Percentiles rank a stretch among this genome's conserved stretches.
phyloP scores from a whole-genome alignment of 306 rosid genomes.

The Boehmeria nivea region DNA sequence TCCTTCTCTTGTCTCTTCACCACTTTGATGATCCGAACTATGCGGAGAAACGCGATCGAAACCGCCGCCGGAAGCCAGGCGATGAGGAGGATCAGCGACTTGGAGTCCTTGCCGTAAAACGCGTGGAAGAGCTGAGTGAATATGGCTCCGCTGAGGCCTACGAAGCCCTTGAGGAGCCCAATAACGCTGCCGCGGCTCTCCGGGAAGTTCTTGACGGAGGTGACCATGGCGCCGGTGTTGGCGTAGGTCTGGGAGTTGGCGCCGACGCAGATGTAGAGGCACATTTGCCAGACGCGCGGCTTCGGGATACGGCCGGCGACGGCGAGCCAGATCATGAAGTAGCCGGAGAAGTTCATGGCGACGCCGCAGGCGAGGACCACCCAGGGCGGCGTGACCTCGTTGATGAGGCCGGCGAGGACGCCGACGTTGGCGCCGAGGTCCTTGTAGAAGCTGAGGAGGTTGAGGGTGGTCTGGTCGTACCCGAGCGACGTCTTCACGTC shows the following conservation, averaged over 20 bases:
- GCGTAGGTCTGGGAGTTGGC: conserved; percentile 65
- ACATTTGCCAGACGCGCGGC: conserved; percentile 69
- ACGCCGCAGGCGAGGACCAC: conserved; percentile 51
- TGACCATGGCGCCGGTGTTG: conserved; percentile 55
- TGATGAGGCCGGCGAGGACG: conserved; percentile 49
- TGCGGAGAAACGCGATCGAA: conserved; percentile 13
- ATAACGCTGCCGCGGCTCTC: conserved; percentile 57
- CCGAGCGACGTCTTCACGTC: conserved; percentile 49
- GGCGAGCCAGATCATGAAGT: conserved; percentile 76
- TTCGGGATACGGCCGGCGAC: conserved; percentile 34
- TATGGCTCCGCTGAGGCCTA: conserved; percentile 44
- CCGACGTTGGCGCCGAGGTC: conserved; percentile 67
- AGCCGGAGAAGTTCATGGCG: conserved; percentile 61
- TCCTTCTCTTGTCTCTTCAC: conserved; percentile 19
- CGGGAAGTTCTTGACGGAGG: conserved; percentile 59
- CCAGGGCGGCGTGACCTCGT: conserved; percentile 61
- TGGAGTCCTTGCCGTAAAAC: conserved; percentile 22
- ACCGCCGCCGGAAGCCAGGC: conserved; percentile 33
- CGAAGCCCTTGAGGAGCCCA: conserved; percentile 66
- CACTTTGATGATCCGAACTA: conserved; percentile 18
- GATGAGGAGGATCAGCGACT: conserved; percentile 25
- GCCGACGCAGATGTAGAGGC: conserved; percentile 61
- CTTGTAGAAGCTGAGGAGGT: conserved; percentile 72
- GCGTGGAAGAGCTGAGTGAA: conserved; percentile 31
- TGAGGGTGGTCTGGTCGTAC: conserved; percentile 70